Evolutionary conservation across 192 early-diverging fungal genomes (phyloP), one percentile per base, ranked within the genome.

Genomic region (Backusella sp.): DNA sequence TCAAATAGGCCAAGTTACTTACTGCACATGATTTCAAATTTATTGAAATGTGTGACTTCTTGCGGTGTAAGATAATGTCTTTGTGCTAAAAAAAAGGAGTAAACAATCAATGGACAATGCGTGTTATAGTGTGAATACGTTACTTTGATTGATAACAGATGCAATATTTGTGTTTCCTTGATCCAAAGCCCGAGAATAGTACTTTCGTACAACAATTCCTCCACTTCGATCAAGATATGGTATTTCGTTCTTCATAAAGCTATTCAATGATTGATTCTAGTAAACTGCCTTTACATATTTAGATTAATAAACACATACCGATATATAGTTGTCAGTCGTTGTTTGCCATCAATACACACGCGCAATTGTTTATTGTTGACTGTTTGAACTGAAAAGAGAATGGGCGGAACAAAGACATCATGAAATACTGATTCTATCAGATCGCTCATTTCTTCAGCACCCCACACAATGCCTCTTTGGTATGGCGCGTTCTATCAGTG

Each of bases 221-320:
- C 30, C 26, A 9, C 23, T 28, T 28, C 56, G 56, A 62, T 59
- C 53, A 11, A 62, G 14, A 9, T 59, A 62, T 4, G 72, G 34
- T 35, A 73, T 59, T 59, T 73, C 72, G 19, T 73, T 73, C 5
- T 73, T 35, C 72, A 73, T 73, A 23, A 73, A 73, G 17, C 72
- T 73, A 36, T 32, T 17, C 6, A 8, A 72, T 11, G 12, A 0
- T 44, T 14, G 14, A 5, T 44, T 19, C 14, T 56, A 73, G 21
- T 35, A 34, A 28, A 28, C 28, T 7, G 3, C 19, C 11, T 30
- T 11, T n/a, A 12, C 23, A 19, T 72, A 17, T 26, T 32, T 52
- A 12, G 32, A 37, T 1, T 12, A 52, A 9, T 32, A 8, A 7
- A n/a, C 17, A n/a, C 19, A 6, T 59, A 73, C 72, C 53, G 30